Evolutionary conservation across 148 eudicot genomes (phyloP).

Genomic region (Rheum nobile): DNA sequence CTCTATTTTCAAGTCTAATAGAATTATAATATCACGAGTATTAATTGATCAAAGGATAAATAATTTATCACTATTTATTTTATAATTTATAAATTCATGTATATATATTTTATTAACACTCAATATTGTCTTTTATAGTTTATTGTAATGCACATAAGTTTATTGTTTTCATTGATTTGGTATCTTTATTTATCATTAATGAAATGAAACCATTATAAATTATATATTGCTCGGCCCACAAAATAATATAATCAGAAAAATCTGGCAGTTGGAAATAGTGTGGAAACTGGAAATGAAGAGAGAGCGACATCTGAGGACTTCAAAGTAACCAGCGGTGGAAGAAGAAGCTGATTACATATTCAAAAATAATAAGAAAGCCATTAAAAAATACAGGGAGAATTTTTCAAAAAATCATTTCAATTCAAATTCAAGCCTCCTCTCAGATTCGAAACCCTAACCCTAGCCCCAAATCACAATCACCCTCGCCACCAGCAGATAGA

Average conservation of each 20-base stretch:
- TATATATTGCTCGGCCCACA: constrained; percentile 22
- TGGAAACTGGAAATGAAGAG: not conserved
- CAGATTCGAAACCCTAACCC: constrained; percentile 18
- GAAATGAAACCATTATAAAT: not conserved
- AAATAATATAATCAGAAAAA: constrained; percentile 20
- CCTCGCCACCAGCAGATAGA: not conserved
- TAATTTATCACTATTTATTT: too few species aligned
- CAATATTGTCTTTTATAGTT: too few species aligned
- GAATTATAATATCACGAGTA: too few species aligned
- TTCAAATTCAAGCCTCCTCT: constrained; percentile 22
- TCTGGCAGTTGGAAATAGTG: constrained; percentile 30
- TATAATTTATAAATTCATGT: too few species aligned
- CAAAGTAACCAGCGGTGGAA: constrained; percentile 3
- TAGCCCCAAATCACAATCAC: not conserved
- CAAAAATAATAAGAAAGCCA: not conserved
- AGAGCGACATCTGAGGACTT: not conserved
- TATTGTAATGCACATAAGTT: too few species aligned
- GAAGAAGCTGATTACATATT: not conserved
- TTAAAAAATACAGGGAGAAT: not conserved
- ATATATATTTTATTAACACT: too few species aligned
- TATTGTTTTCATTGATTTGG: too few species aligned
- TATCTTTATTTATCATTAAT: too few species aligned
- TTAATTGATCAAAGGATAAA: too few species aligned
- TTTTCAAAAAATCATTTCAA: not conserved
- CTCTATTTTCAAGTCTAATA: too few species aligned